Evolutionary conservation across 2,329 filamentous ascomycete genomes (phyloP), one percentile per base, ranked within the genome.

Genomic region (Colletotrichum tabaci): DNA sequence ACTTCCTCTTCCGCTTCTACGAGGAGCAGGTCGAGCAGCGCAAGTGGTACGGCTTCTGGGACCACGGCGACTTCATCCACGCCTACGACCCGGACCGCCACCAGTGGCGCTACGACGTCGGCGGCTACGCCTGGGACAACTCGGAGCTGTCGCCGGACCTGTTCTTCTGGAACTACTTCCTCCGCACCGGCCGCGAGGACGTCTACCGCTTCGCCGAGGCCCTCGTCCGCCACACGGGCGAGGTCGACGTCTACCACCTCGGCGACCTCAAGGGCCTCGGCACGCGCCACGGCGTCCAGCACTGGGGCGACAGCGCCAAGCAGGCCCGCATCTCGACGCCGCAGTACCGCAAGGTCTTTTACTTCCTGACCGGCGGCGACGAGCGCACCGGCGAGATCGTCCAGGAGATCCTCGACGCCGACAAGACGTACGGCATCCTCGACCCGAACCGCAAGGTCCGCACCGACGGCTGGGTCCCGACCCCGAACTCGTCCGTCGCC

Each of bases 121-220:
- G 90, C 4, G 90, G 90, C 0, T 91, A 89, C 69, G 89, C 88
- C 0, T 91, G 90, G 90, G 89, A 91, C 60, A 91, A 91, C 75
- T 89, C 87, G 0, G 89, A 92, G 76, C 82, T 92, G 0, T 91
- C 89, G 0, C 87, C 90, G 0, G 89, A 91, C 74, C 78, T 91
- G 2, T 91, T 87, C 80, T 86, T 91, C 74, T 91, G 90, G 90
- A 85, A 85, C 4, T 88, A 89, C 68, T 92, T 91, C 79, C 82
- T 91, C 2, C 86, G 87, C 12, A 91, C 88, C 0, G 89, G 89
- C 0, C 82, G 87, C 2, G 83, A 85, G 3, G 88, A 90, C 63
- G 85, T 89, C 0, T 92, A 87, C 75, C 84, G 87, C 0, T 85
- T 91, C 57, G 89, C 89, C 0, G 89, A 91, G 75, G 86, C 88